Evolutionary conservation across 306 rosid genomes (phyloP).

Genomic region (Trifolium fragiferum): DNA sequence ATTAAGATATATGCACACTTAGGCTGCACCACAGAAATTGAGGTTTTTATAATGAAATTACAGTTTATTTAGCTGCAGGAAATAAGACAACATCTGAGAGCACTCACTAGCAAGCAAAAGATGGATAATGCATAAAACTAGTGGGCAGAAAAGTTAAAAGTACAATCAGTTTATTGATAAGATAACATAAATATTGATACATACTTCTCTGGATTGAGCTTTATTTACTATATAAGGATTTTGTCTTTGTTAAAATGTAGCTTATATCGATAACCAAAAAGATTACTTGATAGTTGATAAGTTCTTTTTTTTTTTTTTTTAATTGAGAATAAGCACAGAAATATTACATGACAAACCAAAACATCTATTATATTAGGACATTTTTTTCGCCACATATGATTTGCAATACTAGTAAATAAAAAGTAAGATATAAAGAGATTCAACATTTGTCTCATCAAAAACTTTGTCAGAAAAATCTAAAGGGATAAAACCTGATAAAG

Average conservation of each 20-base stretch:
- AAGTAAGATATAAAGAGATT: no score
- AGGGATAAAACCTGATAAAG: no score
- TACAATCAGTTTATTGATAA: background rate
- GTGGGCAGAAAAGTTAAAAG: slow-evolving; percentile 25
- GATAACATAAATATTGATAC: background rate
- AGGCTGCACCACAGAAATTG: background rate
- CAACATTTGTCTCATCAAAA: no score
- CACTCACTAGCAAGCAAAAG: background rate
- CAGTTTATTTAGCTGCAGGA: background rate
- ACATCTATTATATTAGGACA: no score
- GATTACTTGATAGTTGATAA: background rate
- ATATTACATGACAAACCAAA: no score
- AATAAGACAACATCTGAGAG: background rate
- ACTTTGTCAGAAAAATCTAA: no score
- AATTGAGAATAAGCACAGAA: no score
- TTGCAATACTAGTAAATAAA: no score
- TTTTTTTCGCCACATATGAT: no score
- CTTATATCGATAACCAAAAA: background rate
- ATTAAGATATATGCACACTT: slow-evolving; percentile 6
- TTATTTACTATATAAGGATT: background rate
- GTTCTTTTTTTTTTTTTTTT: no score
- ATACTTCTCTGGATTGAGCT: background rate
- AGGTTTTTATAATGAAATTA: background rate
- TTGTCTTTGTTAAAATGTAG: background rate
- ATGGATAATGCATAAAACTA: slow-evolving; percentile 9